Conservation (phyloP, 352 stramenopile species). For the Phytophthora europaea region DNA sequence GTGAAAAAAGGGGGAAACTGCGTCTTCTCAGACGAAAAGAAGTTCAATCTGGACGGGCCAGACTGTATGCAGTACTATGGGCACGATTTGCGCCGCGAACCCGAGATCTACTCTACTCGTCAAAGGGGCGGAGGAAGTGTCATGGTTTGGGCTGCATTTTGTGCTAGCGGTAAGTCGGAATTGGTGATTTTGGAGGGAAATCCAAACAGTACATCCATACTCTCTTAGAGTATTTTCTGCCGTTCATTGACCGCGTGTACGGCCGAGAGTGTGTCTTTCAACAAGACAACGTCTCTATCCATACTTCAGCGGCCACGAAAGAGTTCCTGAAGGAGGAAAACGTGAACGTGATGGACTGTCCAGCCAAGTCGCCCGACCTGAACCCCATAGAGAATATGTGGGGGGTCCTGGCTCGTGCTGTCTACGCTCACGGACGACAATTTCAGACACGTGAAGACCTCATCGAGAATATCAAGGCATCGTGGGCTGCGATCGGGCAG, state of each 20-base stretch:
- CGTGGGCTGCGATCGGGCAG: constrained; percentile 13
- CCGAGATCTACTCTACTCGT: too few relatives aligned
- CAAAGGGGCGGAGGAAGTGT: background rate
- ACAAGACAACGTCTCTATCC: constrained; percentile 36
- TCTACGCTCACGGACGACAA: constrained; percentile 26
- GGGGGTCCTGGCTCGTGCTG: constrained; percentile 12
- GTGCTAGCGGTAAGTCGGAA: background rate
- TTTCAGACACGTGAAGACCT: constrained; percentile 18
- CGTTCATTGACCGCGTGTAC: constrained; percentile 2
- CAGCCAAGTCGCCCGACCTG: constrained; percentile 25
- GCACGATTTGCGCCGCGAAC: too few relatives aligned
- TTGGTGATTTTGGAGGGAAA: constrained; percentile 8
- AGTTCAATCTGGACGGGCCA: too few relatives aligned
- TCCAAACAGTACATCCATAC: constrained; percentile 10
- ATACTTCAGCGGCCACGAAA: constrained; percentile 7
- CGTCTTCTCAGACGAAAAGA: too few relatives aligned
- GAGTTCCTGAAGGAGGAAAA: constrained; percentile 18
- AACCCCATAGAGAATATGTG: constrained; percentile 37
- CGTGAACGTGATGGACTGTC: constrained; percentile 13
- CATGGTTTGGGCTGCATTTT: constrained; percentile 2
- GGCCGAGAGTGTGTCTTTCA: constrained; percentile 19
- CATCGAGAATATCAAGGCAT: constrained; percentile 3
- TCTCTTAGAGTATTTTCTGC: background rate
- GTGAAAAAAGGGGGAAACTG: too few relatives aligned
- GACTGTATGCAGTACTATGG: too few relatives aligned